Evolutionary conservation across 1,139 yeast species (phyloP).

Genomic region (Kluyveromyces marxianus): DNA sequence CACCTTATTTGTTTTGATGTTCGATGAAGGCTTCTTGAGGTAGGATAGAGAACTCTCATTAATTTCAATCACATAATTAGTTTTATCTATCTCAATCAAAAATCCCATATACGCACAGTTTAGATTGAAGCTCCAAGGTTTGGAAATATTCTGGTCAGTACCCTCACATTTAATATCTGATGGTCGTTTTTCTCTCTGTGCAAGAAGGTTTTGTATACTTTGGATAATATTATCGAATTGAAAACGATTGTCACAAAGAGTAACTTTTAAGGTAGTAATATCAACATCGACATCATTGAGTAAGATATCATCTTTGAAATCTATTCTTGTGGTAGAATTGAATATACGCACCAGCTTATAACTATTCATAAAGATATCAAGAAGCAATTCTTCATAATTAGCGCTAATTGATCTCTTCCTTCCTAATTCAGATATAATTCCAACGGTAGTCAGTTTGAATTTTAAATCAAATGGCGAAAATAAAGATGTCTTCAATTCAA

Average conservation of each 20-base stretch:
- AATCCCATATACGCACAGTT: constrained; percentile 24
- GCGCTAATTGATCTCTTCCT: neutral
- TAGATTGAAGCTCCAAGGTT: neutral
- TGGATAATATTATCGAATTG: neutral
- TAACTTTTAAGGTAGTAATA: neutral
- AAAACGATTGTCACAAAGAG: neutral
- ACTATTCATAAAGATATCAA: neutral
- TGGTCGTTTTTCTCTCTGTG: neutral
- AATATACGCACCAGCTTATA: neutral
- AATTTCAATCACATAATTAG: constrained; percentile 25
- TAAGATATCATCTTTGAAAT: neutral
- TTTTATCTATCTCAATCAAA: constrained; percentile 22
- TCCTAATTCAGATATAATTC: neutral
- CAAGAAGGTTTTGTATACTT: neutral
- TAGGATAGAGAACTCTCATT: constrained; percentile 10
- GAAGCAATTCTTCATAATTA: neutral
- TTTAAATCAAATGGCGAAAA: neutral
- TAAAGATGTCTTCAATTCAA: neutral
- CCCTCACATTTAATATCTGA: neutral
- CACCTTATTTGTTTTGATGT: neutral
- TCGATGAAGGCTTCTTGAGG: neutral
- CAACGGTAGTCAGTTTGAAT: neutral
- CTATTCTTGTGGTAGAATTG: neutral
- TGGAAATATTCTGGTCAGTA: neutral
- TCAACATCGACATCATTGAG: neutral